These are phyloP conservation scores for Colletotrichum chrysophilum DNA, from an alignment of 2,329 filamentous ascomycete species.

Conservation along the genomic window DNA sequence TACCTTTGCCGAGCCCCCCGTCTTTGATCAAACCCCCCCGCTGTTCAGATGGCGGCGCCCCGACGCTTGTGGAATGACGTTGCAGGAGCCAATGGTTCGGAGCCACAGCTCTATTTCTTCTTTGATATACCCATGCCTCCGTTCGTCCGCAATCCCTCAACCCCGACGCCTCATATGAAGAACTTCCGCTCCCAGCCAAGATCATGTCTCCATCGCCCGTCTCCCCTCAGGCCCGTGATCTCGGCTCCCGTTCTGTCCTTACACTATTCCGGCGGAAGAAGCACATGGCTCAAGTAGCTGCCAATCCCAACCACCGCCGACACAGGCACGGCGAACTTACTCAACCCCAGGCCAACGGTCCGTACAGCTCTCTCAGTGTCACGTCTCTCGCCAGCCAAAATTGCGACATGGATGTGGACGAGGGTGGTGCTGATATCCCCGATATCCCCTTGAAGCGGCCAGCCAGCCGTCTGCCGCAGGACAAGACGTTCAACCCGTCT, in stretches of 20 bases:
- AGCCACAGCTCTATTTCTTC: neutral
- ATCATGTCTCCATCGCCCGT: neutral
- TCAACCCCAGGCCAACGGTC: neutral
- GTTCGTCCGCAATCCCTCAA: neutral
- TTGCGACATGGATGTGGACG: neutral
- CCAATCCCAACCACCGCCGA: neutral
- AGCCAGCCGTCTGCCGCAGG: neutral
- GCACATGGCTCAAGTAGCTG: slow-evolving; percentile 11
- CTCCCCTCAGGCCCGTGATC: neutral
- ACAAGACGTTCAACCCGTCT: neutral
- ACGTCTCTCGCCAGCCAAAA: neutral
- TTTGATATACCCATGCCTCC: neutral
- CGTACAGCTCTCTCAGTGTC: neutral
- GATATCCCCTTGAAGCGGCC: slow-evolving; percentile 27
- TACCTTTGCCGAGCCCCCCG: neutral
- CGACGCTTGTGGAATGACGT: neutral
- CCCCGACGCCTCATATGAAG: neutral
- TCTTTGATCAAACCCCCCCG: neutral
- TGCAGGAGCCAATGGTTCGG: slow-evolving; percentile 1
- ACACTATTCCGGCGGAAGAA: slow-evolving; percentile 4
- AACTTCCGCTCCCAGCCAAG: neutral
- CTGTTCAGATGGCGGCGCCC: neutral
- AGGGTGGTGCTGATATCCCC: slow-evolving; percentile 23
- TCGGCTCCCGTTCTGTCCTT: neutral
- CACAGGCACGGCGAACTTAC: slow-evolving; percentile 8